Evolutionary conservation across 108 stramenopile species (phyloP).

Genomic region (Mayamaea pseudoterrestris): DNA sequence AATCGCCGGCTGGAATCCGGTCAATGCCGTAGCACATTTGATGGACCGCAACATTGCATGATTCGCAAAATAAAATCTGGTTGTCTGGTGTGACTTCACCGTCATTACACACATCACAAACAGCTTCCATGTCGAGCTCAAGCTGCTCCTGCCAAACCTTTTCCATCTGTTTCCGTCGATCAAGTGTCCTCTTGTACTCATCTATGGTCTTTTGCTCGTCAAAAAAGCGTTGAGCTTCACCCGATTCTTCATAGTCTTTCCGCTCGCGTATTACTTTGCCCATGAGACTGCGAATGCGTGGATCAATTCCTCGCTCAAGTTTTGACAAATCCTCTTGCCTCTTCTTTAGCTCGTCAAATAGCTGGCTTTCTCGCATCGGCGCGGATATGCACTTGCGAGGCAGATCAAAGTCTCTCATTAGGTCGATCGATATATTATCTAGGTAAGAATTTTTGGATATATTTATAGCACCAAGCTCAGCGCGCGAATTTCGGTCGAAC

Average conservation of each 20-base stretch:
- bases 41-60: constrained; percentile 82
- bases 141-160: constrained; percentile 50
- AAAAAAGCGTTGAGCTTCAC: constrained; percentile 10
- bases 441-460: no score
- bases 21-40: constrained; percentile 83
- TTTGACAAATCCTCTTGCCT: no score
- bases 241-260: constrained; percentile 25
- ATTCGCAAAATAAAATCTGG: constrained; percentile 85
- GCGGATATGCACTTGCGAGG: no score
- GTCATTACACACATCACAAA: constrained; percentile 76
- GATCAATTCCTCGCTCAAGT: no score
- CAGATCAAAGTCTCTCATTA: no score
- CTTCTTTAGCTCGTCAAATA: no score
- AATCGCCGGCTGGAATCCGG: constrained; percentile 77
- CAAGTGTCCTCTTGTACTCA: constrained; percentile 23
- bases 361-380: no score
- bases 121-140: constrained; percentile 84
- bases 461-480: no score
- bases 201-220: constrained; percentile 20
- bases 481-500: no score
- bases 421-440: no score
- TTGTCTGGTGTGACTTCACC: constrained; percentile 83
- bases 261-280: constrained; percentile 31
- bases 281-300: constrained; percentile 29
- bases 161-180: constrained; percentile 44